Evolutionary conservation across 495 filamentous ascomycete genomes (phyloP), one percentile per base, ranked within the genome.

Genomic region (Jackrogersella minutella): DNA sequence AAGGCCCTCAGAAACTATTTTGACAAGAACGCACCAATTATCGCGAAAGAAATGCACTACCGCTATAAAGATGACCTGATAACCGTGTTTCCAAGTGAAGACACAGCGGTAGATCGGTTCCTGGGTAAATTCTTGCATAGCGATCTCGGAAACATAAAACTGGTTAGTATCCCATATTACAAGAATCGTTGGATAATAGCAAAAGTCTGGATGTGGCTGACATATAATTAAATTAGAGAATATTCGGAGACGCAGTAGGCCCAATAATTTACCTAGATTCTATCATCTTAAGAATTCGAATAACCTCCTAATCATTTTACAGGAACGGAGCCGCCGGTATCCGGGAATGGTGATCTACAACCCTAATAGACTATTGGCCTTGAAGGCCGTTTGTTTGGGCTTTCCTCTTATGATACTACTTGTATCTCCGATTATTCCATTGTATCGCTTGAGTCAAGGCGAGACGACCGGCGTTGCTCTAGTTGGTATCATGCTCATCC

Each of bases 401-500:
- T 5, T 62, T 0, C 9, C 44, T 5, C 11, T 67, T 0, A 37
- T 62, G 0, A 1, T 24, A 2, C 22, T 67, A 8, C 57, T 67
- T n/a, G 24, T 62, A 3, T 4, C 33, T 28, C 64, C 64, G 11
- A 57, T 67, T 5, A 57, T 52, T 19, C 64, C 64, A 1, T 14
- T 67, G 8, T 67, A 67, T 11, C 7, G 10, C 19, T 10, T 67
- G 6, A 61, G 57, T 44, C 57, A 57, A 21, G 36, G 64, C 24
- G 43, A 61, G 2, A 57, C 62, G 19, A 62, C 64, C 6, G 34
- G 10, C 3, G 19, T 16, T 2, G 52, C 43, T 26, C 2, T 67
- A 3, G 31, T 46, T 10, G 51, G 41, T 7, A 57, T 67, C 19
- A 67, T 67, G 57, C 52, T 67, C 14, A 52, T 62, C 10, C 64